Conservation (phyloP, 2,329 filamentous ascomycete species). For the Aureobasidium pullulans region DNA sequence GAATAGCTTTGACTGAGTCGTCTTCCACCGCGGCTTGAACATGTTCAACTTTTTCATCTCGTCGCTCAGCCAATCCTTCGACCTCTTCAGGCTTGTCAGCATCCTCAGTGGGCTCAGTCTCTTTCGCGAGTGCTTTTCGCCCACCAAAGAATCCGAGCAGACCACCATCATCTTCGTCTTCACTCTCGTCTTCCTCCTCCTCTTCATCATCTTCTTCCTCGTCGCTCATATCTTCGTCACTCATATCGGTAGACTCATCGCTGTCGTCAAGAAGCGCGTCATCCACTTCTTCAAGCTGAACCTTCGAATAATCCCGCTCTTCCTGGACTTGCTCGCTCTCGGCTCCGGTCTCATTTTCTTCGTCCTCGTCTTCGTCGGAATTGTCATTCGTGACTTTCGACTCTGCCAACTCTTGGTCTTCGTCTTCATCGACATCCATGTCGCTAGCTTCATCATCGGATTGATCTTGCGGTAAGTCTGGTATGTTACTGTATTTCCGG, state of each 20-base stretch:
- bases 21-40: not conserved
- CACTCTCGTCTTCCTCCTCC: conserved; percentile 20
- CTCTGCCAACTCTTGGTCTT: not conserved
- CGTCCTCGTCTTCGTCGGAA: not conserved
- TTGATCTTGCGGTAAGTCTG: conserved; percentile 31
- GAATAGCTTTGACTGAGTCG: not conserved
- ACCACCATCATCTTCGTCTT: conserved; percentile 15
- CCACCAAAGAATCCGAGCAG: conserved; percentile 23
- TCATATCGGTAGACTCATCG: conserved; percentile 33
- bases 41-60: conserved; percentile 9
- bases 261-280: conserved; percentile 33
- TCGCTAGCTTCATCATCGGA: conserved; percentile 25
- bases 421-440: conserved; percentile 22
- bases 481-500: conserved; percentile 61
- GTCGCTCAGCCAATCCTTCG: conserved; percentile 17
- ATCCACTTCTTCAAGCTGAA: conserved; percentile 34
- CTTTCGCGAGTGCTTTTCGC: conserved; percentile 18
- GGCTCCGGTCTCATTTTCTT: not conserved
- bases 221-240: conserved; percentile 30
- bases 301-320: conserved; percentile 20
- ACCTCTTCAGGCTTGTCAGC: conserved; percentile 22
- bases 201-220: conserved; percentile 27
- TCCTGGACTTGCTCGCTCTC: not conserved
- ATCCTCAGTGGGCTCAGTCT: conserved; percentile 21
- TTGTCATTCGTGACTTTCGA: not conserved